Evolutionary conservation across 495 filamentous ascomycete species (phyloP).

Genomic region (Hypomontagnella monticulosa): DNA sequence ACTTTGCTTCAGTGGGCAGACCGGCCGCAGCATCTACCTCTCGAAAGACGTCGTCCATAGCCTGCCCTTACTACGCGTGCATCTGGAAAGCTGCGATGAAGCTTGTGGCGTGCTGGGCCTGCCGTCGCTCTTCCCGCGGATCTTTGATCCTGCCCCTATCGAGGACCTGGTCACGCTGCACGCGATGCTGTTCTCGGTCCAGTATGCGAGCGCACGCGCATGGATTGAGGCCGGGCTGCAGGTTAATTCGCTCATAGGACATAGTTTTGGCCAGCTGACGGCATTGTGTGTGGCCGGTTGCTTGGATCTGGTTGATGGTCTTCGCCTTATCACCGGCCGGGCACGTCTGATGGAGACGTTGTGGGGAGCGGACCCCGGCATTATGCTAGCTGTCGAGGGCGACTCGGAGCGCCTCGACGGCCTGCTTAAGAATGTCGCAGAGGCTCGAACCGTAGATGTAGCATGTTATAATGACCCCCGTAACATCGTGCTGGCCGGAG

Average conservation of each 20-base stretch:
- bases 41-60: conserved; percentile 47
- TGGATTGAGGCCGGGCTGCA: conserved; percentile 63
- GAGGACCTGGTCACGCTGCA: conserved; percentile 57
- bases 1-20: conserved; percentile 64
- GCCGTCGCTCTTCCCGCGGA: conserved; percentile 55
- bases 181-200: conserved; percentile 55
- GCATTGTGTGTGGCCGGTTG: conserved; percentile 49
- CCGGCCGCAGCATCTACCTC: conserved; percentile 53
- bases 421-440: conserved; percentile 4
- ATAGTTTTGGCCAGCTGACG: conserved; percentile 65
- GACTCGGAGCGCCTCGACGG: conserved; percentile 5
- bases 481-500: conserved; percentile 49
- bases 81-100: conserved; percentile 53
- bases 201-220: conserved; percentile 58
- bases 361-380: conserved; percentile 60
- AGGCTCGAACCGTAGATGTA: conserved; percentile 23
- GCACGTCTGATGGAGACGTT: conserved; percentile 54
- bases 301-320: conserved; percentile 37
- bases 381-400: conserved; percentile 57
- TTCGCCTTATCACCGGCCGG: conserved; percentile 56
- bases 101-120: conserved; percentile 43
- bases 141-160: conserved; percentile 56
- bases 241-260: conserved; percentile 55
- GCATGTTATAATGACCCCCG: conserved; percentile 55
- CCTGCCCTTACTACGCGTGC: conserved; percentile 42